These are phyloP conservation scores for Escallonia rubra DNA, from an alignment of 129 eudicot genomes.

Conservation along the genomic window DNA sequence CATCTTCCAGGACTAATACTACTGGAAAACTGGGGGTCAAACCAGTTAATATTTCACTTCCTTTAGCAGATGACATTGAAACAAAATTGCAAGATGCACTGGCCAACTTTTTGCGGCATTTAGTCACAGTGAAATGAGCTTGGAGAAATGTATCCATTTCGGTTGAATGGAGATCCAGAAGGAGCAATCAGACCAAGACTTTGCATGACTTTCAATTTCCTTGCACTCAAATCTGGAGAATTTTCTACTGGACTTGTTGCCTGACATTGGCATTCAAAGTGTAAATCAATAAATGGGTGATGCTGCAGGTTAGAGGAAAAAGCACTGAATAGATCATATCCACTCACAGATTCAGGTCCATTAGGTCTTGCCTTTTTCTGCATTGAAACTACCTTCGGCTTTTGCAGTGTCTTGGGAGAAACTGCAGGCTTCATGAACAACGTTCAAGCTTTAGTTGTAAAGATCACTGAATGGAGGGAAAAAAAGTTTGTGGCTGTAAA, in stretches of 20 bases:
- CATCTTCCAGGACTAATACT: not conserved
- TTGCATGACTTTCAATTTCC: slow-evolving; percentile 59
- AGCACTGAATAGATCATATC: too few relatives aligned
- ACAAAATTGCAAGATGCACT: not conserved
- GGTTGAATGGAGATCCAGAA: slow-evolving; percentile 46
- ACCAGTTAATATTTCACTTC: not conserved
- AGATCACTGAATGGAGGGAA: too few relatives aligned
- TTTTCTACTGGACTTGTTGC: slow-evolving; percentile 15
- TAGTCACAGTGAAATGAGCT: slow-evolving; percentile 1
- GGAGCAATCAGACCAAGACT: slow-evolving; percentile 57
- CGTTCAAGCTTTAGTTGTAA: too few relatives aligned
- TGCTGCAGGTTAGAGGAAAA: too few relatives aligned
- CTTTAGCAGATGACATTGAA: not conserved
- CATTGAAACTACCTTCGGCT: too few relatives aligned
- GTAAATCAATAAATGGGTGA: not conserved
- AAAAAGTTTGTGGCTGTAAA: too few relatives aligned
- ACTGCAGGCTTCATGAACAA: too few relatives aligned
- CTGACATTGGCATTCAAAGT: slow-evolving; percentile 5
- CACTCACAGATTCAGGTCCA: too few relatives aligned
- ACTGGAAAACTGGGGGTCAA: not conserved
- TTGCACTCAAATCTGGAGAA: slow-evolving; percentile 27
- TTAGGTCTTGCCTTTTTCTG: too few relatives aligned
- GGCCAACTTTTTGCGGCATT: not conserved
- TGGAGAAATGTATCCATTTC: slow-evolving; percentile 14
- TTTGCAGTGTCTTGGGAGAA: too few relatives aligned